A percentile compares a stretch with the other conserved stretches of the same genome.
Conservation (phyloP, 1,139 yeast genomes). For the Blastobotrys serpentis region DNA sequence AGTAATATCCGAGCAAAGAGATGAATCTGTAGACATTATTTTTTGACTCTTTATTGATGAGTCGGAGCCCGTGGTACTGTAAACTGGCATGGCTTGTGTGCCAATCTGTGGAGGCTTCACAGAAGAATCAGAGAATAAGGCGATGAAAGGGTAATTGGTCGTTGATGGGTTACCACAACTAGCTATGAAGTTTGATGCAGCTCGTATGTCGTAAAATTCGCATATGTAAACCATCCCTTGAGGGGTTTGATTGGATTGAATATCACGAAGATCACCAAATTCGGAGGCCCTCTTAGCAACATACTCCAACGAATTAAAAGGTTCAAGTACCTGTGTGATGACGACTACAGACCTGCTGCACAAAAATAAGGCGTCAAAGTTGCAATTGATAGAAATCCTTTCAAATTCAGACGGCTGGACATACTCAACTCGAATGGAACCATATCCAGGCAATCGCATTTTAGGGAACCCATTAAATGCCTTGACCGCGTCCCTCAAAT, state of each 20-base stretch:
- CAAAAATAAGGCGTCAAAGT: slow-evolving; percentile 18
- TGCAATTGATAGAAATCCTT: slow-evolving; percentile 20
- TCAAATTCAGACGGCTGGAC: slow-evolving; percentile 21
- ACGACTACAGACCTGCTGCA: slow-evolving; percentile 16
- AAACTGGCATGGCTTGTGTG: not conserved
- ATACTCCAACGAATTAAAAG: slow-evolving; percentile 7
- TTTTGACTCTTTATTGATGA: not conserved
- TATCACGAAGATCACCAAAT: slow-evolving; percentile 17
- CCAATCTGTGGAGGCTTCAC: not conserved
- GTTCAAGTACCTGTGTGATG: slow-evolving; percentile 6
- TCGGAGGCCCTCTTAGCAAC: slow-evolving; percentile 12
- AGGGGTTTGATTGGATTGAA: slow-evolving; percentile 20
- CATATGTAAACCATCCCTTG: slow-evolving; percentile 35
- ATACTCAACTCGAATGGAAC: slow-evolving; percentile 15
- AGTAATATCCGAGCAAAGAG: not conserved
- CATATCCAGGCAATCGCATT: slow-evolving; percentile 10
- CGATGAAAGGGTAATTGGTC: not conserved
- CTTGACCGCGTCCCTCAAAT: slow-evolving; percentile 31
- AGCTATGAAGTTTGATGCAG: slow-evolving; percentile 28
- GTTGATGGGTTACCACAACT: slow-evolving; percentile 13
- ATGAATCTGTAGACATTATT: not conserved
- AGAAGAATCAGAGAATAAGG: not conserved
- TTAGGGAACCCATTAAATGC: slow-evolving; percentile 25
- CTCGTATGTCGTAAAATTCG: slow-evolving; percentile 40
- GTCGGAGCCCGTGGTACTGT: slow-evolving; percentile 1